These are phyloP conservation scores for Phytophthora macrochlamydospora DNA, from an alignment of 352 stramenopile genomes.

Conservation along the genomic window DNA sequence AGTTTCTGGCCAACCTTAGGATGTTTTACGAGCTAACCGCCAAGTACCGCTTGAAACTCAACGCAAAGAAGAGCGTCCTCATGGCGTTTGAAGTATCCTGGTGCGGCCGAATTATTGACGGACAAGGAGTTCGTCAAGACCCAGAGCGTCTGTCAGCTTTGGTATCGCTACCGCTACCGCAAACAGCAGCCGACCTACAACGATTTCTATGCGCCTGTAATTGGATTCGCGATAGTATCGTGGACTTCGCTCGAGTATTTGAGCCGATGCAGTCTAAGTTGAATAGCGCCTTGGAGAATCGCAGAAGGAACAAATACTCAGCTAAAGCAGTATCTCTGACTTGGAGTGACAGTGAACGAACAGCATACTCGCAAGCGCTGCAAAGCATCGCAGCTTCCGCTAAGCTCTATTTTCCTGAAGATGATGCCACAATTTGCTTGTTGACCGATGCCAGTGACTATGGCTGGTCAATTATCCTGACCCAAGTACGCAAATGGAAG, in stretches of 20 bases:
- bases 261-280: slow-evolving; percentile 17
- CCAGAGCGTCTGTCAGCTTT: slow-evolving; percentile 6
- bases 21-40: slow-evolving; percentile 20
- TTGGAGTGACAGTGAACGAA: not conserved
- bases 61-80: slow-evolving; percentile 22
- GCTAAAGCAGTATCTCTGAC: not conserved
- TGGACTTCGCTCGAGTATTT: slow-evolving; percentile 20
- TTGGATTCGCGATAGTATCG: slow-evolving; percentile 25
- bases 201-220: slow-evolving; percentile 28
- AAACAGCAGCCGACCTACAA: slow-evolving; percentile 20
- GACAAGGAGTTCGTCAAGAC: slow-evolving; percentile 15
- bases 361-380: not conserved
- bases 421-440: slow-evolving; percentile 2
- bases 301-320: slow-evolving; percentile 5
- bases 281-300: slow-evolving; percentile 9
- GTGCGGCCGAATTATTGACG: slow-evolving; percentile 29
- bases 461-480: slow-evolving; percentile 11
- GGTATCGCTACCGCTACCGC: slow-evolving; percentile 7
- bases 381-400: slow-evolving; percentile 1
- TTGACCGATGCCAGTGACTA: slow-evolving; percentile 16
- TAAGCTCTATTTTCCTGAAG: slow-evolving; percentile 5
- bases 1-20: slow-evolving; percentile 6
- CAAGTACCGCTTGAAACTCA: slow-evolving; percentile 24
- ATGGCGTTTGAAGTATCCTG: slow-evolving; percentile 18
- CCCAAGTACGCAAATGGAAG: slow-evolving; percentile 11